Evolutionary conservation across 805 yeast species (phyloP), one percentile per base, ranked within the genome.

Genomic region (Candida hispaniensis): DNA sequence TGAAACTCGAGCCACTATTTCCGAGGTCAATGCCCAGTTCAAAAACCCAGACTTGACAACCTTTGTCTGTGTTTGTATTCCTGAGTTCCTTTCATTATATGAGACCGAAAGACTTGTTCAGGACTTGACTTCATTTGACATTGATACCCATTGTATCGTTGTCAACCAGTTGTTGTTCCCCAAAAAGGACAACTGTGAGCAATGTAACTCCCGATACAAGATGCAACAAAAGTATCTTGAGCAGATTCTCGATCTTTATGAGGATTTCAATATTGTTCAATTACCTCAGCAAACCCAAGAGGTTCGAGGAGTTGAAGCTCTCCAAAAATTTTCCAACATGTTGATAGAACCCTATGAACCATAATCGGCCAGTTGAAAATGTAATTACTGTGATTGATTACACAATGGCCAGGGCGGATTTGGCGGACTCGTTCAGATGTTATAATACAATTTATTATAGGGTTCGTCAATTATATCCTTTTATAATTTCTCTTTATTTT

Each of bases 81-180:
- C 96, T 30, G 99, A 91, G 63, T 91, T 91, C 60, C 67, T 91
- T 53, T 86, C 97, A 2, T 66, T 91, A 30, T 91, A 91, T 59
- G 99, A 91, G 60, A 88, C 97, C 12, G 99, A 91, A 63, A 76
- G 99, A 62, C 73, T 91, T 75, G 81, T 91, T 47, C 99, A 91
- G 63, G 99, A 91, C 57, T 71, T 91, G 56, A 79, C 85, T 60
- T 75, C 88, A 38, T 91, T 82, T 60, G 80, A 85, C 46, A 91
- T 91, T 78, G 99, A 91, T 58, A 94, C 93, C 44, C 88, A 85
- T 59, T 79, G 95, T 22, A 91, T 91, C 51, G 86, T 91, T 44
- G 94, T 93, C 36, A 91, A 91, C 62, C 98, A 91, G 61, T 68
- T 91, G 45, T 64, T 91, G 42, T 81, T 79, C 60, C 91, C 95